These are phyloP conservation scores for Spergularia bocconei DNA, from an alignment of 148 eudicot species.

Conservation along the genomic window DNA sequence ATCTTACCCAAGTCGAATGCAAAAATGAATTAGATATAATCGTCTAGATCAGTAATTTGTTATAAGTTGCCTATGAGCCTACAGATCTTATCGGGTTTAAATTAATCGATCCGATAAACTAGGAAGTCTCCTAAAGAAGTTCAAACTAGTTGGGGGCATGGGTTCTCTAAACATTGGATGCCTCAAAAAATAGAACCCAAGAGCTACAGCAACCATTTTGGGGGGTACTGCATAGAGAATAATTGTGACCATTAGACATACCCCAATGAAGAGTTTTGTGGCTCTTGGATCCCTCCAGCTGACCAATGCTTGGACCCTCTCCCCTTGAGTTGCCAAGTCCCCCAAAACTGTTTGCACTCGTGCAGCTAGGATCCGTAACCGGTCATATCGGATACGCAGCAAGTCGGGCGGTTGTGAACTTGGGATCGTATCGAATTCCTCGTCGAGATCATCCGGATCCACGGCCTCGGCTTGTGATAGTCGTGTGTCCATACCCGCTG, in stretches of 20 bases:
- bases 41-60: too few relatives aligned
- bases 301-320: constrained; percentile 84
- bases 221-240: constrained; percentile 80
- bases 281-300: constrained; percentile 99
- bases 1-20: too few relatives aligned
- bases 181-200: constrained; percentile 89
- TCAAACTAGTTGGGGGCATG: constrained; percentile 88
- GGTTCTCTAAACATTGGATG: constrained; percentile 99
- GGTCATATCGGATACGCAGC: constrained; percentile 59
- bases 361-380: constrained; percentile 73
- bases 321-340: constrained; percentile 92
- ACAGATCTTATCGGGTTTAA: constrained; percentile 14
- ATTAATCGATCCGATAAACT: constrained; percentile 89
- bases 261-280: constrained; percentile 76
- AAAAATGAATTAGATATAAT: too few relatives aligned
- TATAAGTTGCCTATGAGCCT: too few relatives aligned
- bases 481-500: constrained; percentile 82
- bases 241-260: constrained; percentile 64
- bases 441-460: constrained; percentile 84
- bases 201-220: constrained; percentile 97
- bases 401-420: constrained; percentile 76
- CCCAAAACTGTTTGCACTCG: constrained; percentile 91
- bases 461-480: constrained; percentile 75
- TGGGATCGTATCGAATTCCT: constrained; percentile 88
- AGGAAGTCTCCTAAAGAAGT: constrained; percentile 87